Percentiles rank a stretch among this genome's conserved stretches.
Conservation (phyloP, 441 rosid species). For the Bocquillonia castaneifolia region DNA sequence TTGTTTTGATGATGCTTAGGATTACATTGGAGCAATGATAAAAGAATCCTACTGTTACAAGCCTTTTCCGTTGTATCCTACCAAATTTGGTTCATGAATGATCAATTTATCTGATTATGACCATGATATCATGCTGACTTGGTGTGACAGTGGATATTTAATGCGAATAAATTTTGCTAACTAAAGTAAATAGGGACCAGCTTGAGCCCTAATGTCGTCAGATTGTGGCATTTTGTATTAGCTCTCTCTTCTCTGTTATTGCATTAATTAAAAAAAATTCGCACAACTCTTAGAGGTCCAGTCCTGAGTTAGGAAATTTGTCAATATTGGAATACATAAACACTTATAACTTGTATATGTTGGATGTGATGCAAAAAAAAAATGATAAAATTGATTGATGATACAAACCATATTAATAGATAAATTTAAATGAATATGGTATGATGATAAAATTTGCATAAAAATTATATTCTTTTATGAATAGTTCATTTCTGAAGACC, state of each 20-base stretch:
- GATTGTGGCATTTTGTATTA: too few species aligned
- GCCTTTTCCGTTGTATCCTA: background rate
- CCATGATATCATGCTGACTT: background rate
- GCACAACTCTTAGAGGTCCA: background rate
- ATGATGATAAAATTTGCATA: too few species aligned
- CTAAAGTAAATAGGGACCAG: background rate
- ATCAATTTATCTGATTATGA: too few species aligned
- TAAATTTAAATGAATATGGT: too few species aligned
- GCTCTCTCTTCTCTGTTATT: background rate
- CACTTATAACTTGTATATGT: too few species aligned
- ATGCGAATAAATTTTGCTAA: background rate
- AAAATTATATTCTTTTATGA: too few species aligned
- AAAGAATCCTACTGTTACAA: background rate
- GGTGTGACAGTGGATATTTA: background rate
- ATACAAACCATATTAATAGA: too few species aligned
- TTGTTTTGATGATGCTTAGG: background rate
- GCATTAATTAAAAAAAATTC: too few species aligned
- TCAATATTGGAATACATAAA: too few species aligned
- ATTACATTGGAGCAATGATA: background rate
- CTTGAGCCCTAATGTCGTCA: background rate
- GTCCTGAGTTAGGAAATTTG: too few species aligned
- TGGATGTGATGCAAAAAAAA: too few species aligned
- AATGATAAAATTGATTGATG: too few species aligned
- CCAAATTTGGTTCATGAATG: background rate
- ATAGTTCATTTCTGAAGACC: background rate